Base-by-base conservation (phyloP, 2,329 filamentous ascomycete species). In the Stenocarpella maydis region DNA sequence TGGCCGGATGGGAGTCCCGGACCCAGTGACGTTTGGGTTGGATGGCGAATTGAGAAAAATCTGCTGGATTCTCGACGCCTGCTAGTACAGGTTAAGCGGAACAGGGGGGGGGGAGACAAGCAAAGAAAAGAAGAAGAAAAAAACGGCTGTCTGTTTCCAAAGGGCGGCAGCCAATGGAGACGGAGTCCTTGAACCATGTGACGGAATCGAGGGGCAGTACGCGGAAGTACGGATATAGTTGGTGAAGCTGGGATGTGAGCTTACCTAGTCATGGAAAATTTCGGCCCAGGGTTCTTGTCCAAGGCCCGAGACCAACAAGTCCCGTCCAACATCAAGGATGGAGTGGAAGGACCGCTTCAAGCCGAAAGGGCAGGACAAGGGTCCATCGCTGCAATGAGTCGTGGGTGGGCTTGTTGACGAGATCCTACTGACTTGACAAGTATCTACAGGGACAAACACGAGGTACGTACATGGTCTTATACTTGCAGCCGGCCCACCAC, bases 1-100 rank as follows among this genome's bases (percentile, higher is more conserved):
- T 26, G 14, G n/a, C 9, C 39, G 1, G 28, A 49, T 19, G 37
- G 37, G 21, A 15, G 41, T 43, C n/a, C 10, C 28, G 12, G 19
- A 15, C 58, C 58, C 43, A 21, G 58, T 63, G 58, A 49, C 7
- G 14, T 24, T 63, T 49, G 43, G n/a, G 43, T 34, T 63, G 39
- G 58, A 63, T 49, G 43, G 58, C 58, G 41, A 63, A 19, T 4
- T 37, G 43, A 21, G 41, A 63, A 63, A 63, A 63, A n/a, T 63
- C 55, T 61, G 41, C 41, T 37, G 43, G 55, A 19, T 28, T 61
- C 58, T 37, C 34, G 34, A 37, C 34, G 9, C 34, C 12, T 24
- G 34, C 43, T 14, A 49, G 8, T 63, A 49, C 52, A 19, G 43
- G 17, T 41, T 17, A 49, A 37, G 41, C 58, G n/a, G 28, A 47